A percentile compares a stretch with the other conserved stretches of the same genome.
Evolutionary conservation across 139 green algal species (phyloP).

Genomic region (Protoeuglena noctilucae): DNA sequence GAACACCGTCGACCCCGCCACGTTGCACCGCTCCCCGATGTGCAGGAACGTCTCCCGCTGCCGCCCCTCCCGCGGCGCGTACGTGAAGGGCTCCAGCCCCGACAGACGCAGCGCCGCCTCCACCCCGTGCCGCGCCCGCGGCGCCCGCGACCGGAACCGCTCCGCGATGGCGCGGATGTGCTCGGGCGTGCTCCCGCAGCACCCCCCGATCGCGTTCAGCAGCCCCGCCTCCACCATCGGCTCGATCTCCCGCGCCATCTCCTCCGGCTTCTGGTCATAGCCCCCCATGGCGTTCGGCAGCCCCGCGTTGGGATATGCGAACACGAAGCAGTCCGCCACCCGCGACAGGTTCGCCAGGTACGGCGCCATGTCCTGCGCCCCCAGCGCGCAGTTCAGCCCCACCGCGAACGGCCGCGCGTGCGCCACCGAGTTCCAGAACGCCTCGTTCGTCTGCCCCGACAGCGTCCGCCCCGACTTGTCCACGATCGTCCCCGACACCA

Average conservation of each 20-base stretch:
- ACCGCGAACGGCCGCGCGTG: constrained; percentile 84
- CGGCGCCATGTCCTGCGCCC: constrained; percentile 80
- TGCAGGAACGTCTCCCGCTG: constrained; percentile 84
- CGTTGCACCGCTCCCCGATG: constrained; percentile 94
- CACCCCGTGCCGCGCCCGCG: constrained; percentile 39
- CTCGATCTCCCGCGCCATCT: constrained; percentile 88
- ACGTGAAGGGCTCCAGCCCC: constrained; percentile 89
- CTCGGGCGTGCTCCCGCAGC: constrained; percentile 77
- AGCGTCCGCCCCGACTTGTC: constrained; percentile 89
- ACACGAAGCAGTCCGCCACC: constrained; percentile 84
- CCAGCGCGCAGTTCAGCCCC: constrained; percentile 93
- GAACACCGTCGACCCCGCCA: constrained; percentile 83
- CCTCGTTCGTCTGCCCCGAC: constrained; percentile 94
- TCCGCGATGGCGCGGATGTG: constrained; percentile 74
- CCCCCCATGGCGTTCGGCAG: constrained; percentile 96
- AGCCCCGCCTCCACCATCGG: constrained; percentile 75
- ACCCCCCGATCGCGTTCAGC: constrained; percentile 88
- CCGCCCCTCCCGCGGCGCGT: constrained; percentile 50
- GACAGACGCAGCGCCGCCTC: constrained; percentile 66
- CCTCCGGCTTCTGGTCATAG: constrained; percentile 85
- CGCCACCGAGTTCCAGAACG: constrained; percentile 88
- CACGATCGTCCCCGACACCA: constrained; percentile 90
- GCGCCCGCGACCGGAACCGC: constrained; percentile 41
- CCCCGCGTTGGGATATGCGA: constrained; percentile 95
- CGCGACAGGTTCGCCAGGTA: constrained; percentile 82